A percentile compares a stretch with the other conserved stretches of the same genome.
Conservation (phyloP, 345 rosid species). For the Eucalyptus cloeziana region DNA sequence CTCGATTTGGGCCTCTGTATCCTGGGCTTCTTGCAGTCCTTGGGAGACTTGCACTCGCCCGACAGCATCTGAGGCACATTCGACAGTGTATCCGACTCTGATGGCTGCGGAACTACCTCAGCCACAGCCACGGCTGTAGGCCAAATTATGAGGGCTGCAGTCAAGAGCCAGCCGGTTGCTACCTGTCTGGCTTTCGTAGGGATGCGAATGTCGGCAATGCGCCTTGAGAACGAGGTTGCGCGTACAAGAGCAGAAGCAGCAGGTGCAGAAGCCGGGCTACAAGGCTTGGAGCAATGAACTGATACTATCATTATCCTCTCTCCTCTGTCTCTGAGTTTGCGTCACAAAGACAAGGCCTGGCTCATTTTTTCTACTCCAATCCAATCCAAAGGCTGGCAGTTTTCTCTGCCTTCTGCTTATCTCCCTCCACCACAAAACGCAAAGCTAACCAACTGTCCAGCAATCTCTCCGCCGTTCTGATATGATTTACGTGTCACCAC, state of each 20-base stretch:
- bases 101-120: conserved; percentile 2
- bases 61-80: conserved; percentile 80
- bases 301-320: not conserved
- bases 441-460: not conserved
- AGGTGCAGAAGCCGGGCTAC: not conserved
- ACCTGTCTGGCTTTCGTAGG: not conserved
- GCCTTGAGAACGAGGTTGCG: not conserved
- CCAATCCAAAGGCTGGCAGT: not conserved
- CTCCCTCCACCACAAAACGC: not conserved
- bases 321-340: not conserved
- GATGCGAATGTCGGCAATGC: not conserved
- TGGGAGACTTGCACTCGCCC: conserved; percentile 28
- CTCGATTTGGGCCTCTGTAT: conserved; percentile 77
- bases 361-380: not conserved
- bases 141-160: not conserved
- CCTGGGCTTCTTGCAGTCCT: conserved; percentile 70
- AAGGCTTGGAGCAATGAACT: not conserved
- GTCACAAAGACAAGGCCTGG: not conserved
- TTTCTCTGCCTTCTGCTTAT: not conserved
- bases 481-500: not conserved
- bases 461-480: not conserved
- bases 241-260: not conserved
- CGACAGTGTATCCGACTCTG: conserved; percentile 36
- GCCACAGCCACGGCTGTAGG: conserved; percentile 10
- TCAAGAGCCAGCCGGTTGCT: not conserved